A percentile compares a stretch with the other conserved stretches of the same genome.
Evolutionary conservation across 257 asterid species (phyloP).

Genomic region (Salvia miltiorrhiza): DNA sequence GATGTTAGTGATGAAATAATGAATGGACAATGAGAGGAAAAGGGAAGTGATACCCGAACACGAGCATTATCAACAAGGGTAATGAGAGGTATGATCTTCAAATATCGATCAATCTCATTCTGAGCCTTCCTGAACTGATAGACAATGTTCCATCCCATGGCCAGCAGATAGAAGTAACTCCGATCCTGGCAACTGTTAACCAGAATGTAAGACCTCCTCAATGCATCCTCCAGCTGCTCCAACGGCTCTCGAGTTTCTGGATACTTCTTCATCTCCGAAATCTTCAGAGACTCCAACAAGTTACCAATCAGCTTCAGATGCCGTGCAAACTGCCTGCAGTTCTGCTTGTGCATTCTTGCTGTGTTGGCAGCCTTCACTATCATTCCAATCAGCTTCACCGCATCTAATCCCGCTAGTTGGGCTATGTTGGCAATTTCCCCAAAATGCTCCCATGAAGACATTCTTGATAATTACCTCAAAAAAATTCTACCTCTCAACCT

Average conservation of each 20-base stretch:
- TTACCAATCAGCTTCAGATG: slow-evolving; percentile 85
- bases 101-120: slow-evolving; percentile 75
- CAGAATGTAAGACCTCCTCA: slow-evolving; percentile 77
- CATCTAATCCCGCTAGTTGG: slow-evolving; percentile 79
- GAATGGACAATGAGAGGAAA: slow-evolving; percentile 1
- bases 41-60: slow-evolving; percentile 59
- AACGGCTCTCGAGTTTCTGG: slow-evolving; percentile 87
- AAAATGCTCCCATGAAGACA: slow-evolving; percentile 69
- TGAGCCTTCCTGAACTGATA: slow-evolving; percentile 92
- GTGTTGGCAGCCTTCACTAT: slow-evolving; percentile 78
- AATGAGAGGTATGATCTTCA: slow-evolving; percentile 89
- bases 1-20: neutral
- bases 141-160: slow-evolving; percentile 98
- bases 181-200: slow-evolving; percentile 84
- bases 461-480: slow-evolving; percentile 15
- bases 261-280: slow-evolving; percentile 74
- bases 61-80: slow-evolving; percentile 93
- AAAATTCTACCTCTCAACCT: slow-evolving; percentile 7
- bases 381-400: slow-evolving; percentile 68
- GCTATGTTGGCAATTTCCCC: slow-evolving; percentile 81
- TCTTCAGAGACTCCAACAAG: slow-evolving; percentile 69
- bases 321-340: slow-evolving; percentile 70
- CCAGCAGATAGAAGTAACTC: slow-evolving; percentile 77
- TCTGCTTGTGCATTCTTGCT: slow-evolving; percentile 90
- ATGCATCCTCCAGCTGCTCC: slow-evolving; percentile 85